Conservation (phyloP, 2,329 filamentous ascomycete species). For the Colletotrichum sp. region DNA sequence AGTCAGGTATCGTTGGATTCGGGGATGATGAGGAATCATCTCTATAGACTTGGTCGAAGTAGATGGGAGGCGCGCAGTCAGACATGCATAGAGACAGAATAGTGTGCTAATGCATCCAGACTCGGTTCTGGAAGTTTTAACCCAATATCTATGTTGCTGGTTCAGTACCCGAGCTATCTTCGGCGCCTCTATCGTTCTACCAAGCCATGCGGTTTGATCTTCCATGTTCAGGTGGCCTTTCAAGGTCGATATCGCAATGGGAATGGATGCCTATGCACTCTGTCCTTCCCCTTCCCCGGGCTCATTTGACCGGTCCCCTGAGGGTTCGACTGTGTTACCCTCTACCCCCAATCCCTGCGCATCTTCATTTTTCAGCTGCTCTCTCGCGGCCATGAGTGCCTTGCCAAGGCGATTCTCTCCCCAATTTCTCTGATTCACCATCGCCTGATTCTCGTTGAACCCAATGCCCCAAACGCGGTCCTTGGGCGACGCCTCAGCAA, state of each 20-base stretch:
- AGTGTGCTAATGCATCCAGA: neutral
- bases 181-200: fast-evolving
- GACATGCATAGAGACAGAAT: neutral
- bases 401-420: slow-evolving; percentile 35
- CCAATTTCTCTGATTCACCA: slow-evolving; percentile 30
- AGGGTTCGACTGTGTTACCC: neutral
- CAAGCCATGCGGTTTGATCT: neutral
- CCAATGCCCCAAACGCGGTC: slow-evolving; percentile 40
- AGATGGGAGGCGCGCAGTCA: neutral
- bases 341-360: neutral
- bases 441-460: slow-evolving; percentile 32
- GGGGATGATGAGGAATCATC: neutral
- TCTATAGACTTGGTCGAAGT: neutral
- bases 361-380: slow-evolving; percentile 12
- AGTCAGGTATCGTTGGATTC: neutral
- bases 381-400: slow-evolving; percentile 32
- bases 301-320: neutral
- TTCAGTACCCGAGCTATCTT: neutral
- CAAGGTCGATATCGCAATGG: neutral
- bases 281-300: neutral
- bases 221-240: neutral
- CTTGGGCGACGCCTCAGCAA: slow-evolving; percentile 32
- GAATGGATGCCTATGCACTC: neutral
- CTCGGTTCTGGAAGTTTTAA: neutral
- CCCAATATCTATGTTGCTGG: neutral